A percentile compares a stretch with the other conserved stretches of the same genome.
Conservation (phyloP, 352 stramenopile genomes). For the Globisporangium barbulae region DNA sequence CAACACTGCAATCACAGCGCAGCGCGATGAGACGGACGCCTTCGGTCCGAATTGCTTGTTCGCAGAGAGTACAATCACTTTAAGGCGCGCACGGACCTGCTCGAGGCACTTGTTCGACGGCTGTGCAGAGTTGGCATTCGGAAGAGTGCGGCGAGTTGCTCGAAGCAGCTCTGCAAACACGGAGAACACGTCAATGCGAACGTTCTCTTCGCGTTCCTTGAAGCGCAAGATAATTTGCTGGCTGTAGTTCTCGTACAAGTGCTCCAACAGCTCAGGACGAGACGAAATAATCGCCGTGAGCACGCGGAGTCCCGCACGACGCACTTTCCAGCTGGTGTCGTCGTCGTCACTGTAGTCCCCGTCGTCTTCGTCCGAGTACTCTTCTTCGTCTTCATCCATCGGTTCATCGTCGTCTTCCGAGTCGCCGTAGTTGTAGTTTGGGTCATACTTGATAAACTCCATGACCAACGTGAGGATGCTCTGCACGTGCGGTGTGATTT, state of each 20-base stretch:
- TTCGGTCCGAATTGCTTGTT: constrained; percentile 85
- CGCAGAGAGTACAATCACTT: constrained; percentile 64
- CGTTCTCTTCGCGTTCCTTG: constrained; percentile 98
- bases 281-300: constrained; percentile 91
- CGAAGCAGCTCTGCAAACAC: constrained; percentile 93
- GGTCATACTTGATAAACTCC: constrained; percentile 97
- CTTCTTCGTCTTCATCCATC: constrained; percentile 83
- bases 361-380: constrained; percentile 75
- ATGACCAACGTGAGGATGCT: constrained; percentile 89
- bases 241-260: constrained; percentile 82
- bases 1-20: constrained; percentile 82
- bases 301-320: constrained; percentile 88
- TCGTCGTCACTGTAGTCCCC: constrained; percentile 93
- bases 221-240: constrained; percentile 86
- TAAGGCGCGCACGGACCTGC: constrained; percentile 58
- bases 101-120: constrained; percentile 42
- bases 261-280: constrained; percentile 78
- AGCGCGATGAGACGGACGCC: constrained; percentile 70
- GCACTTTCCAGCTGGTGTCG: constrained; percentile 97
- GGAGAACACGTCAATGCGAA: constrained; percentile 95
- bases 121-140: constrained; percentile 22
- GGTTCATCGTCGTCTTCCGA: constrained; percentile 89
- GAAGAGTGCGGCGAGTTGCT: constrained; percentile 52
- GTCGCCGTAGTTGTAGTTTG: constrained; percentile 98
- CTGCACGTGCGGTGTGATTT: constrained; percentile 94